Conservation (phyloP, 306 rosid genomes). For the Cicer arietinum region DNA sequence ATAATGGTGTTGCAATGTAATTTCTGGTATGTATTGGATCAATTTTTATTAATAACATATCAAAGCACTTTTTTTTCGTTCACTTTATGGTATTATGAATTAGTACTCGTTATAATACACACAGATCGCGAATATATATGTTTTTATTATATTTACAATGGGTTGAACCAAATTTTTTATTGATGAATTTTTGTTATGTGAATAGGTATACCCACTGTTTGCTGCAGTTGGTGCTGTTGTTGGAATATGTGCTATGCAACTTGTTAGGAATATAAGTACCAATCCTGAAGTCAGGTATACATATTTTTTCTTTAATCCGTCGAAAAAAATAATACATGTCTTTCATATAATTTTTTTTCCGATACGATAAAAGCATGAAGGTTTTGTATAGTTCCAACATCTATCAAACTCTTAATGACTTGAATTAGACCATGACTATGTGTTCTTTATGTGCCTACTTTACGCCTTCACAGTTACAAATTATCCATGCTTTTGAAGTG, state of each 20-base stretch:
- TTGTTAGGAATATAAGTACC: slow-evolving; percentile 64
- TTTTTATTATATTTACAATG: slow-evolving; percentile 1
- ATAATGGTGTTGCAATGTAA: background rate
- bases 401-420: too few species aligned
- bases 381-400: too few species aligned
- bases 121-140: background rate
- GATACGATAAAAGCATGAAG: background rate
- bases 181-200: slow-evolving; percentile 9
- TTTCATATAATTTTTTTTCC: too few species aligned
- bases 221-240: slow-evolving; percentile 74
- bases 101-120: slow-evolving; percentile 4
- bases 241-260: slow-evolving; percentile 71
- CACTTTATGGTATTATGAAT: background rate
- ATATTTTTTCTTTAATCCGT: background rate
- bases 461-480: too few species aligned
- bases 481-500: too few species aligned
- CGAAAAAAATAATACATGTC: too few species aligned
- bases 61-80: background rate
- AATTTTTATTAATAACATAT: background rate
- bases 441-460: too few species aligned
- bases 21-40: background rate
- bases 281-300: slow-evolving; percentile 84
- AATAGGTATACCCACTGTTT: slow-evolving; percentile 79
- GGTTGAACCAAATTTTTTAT: background rate
- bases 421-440: too few species aligned